Base-by-base conservation (phyloP, 208 protist species). In the Leishmania mexicana region DNA sequence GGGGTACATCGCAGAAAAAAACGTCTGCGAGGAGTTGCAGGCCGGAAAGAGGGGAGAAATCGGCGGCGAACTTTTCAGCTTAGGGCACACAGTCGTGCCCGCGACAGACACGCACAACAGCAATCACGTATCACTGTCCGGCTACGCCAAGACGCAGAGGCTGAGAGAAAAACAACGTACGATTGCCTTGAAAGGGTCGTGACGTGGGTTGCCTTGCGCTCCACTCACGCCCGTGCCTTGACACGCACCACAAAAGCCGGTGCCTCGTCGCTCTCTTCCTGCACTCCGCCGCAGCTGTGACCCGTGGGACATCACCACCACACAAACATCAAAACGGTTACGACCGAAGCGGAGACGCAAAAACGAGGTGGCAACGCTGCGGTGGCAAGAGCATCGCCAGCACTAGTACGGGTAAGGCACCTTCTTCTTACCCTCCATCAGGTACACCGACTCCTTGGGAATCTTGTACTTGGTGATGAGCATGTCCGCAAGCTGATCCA, bases 361-460 rank as follows among this genome's bases (percentile, higher is more conserved):
- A 21, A 54, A 21, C 17, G 4, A 54, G 65, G 40, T 72, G 28
- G 11, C 38, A 1, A 19, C 15, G 40, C 21, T 24, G 71, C 53
- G 6, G 35, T n/a, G 4, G 58, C 49, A 40, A 28, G 10, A n/a
- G 17, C 49, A 28, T 35, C 45, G 5, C 6, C 19, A 31, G n/a
- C 28, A 57, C 67, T 80, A 77, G 31, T 86, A 78, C 13, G 85
- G 90, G 79, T 88, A 90, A 28, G 76, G 81, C 2, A 93, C 85
- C 84, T 90, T 95, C 86, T 97, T 92, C 82, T 95, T 97, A n/a
- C 91, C 89, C 67, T 91, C 83, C 82, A 96, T 87, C 31, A 81
- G 82, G 76, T 88, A 97, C 53, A 98, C 92, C 28, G 88, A 58
- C 19, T 85, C 81, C 81, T 94, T 95, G 31, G 95, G 92, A 40